Percentiles rank a stretch among this genome's conserved stretches.
Evolutionary conservation across 306 rosid species (phyloP).

Genomic region (Begonia loranthoides): DNA sequence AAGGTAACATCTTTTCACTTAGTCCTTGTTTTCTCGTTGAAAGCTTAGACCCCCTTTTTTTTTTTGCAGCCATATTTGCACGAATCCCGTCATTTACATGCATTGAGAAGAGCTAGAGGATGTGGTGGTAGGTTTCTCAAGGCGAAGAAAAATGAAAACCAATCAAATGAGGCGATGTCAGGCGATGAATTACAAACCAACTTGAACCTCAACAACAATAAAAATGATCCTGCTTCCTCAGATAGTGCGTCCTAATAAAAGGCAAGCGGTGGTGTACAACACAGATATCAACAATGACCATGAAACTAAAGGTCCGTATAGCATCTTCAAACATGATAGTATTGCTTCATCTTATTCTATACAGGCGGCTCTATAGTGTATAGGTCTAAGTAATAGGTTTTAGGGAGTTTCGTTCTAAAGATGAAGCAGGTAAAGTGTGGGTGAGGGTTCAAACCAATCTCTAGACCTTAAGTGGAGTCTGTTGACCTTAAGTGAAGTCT

Average conservation of each 20-base stretch:
- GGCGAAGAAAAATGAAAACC: slow-evolving; percentile 55
- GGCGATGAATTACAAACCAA: slow-evolving; percentile 38
- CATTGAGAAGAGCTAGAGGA: slow-evolving; percentile 79
- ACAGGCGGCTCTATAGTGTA: slow-evolving; percentile 31
- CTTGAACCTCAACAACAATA: slow-evolving; percentile 53
- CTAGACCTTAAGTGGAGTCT: slow-evolving; percentile 12
- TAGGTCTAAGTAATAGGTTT: slow-evolving; percentile 44
- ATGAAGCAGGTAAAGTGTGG: slow-evolving; percentile 19
- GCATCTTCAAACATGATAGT: slow-evolving; percentile 18
- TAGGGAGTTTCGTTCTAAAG: slow-evolving; percentile 37
- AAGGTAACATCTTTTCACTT: slow-evolving; percentile 35
- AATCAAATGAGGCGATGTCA: slow-evolving; percentile 35
- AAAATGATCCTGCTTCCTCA: slow-evolving; percentile 39
- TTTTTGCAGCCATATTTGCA: slow-evolving; percentile 82
- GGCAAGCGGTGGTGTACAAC: slow-evolving; percentile 8
- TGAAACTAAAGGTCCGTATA: slow-evolving; percentile 15
- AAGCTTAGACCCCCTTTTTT: neutral
- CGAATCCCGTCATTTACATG: slow-evolving; percentile 86
- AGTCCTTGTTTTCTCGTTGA: neutral
- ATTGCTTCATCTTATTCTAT: slow-evolving; percentile 28
- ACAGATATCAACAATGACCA: slow-evolving; percentile 9
- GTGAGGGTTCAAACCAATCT: slow-evolving; percentile 8
- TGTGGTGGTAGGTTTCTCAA: slow-evolving; percentile 90
- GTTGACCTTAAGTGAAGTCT: slow-evolving; percentile 12
- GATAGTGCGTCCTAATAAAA: slow-evolving; percentile 33